These are phyloP conservation scores for Psilocybe cubensis DNA, from an alignment of 768 basidiomycete species.

Conservation along the genomic window DNA sequence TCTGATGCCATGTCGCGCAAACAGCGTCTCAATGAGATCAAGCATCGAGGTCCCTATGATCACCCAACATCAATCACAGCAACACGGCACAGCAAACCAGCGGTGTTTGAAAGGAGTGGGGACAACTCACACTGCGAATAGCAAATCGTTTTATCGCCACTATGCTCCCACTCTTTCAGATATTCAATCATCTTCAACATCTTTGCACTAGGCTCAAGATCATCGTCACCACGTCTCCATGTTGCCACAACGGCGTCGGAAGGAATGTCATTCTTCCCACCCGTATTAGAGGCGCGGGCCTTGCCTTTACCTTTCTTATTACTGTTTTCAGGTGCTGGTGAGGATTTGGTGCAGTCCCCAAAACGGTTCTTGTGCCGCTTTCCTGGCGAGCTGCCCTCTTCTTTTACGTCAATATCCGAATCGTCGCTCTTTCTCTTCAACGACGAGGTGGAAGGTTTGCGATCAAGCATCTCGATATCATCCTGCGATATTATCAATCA, in stretches of 20 bases:
- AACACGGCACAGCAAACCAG: background rate
- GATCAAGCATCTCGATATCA: slow-evolving; percentile 26
- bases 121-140: slow-evolving; percentile 72
- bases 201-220: slow-evolving; percentile 70
- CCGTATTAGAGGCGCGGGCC: slow-evolving; percentile 21
- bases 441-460: slow-evolving; percentile 19
- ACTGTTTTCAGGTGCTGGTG: slow-evolving; percentile 5
- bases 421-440: slow-evolving; percentile 24
- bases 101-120: background rate
- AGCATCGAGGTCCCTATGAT: slow-evolving; percentile 79
- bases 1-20: slow-evolving; percentile 60
- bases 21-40: slow-evolving; percentile 62
- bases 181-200: slow-evolving; percentile 61
- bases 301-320: slow-evolving; percentile 32
- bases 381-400: slow-evolving; percentile 28
- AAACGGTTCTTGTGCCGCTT: slow-evolving; percentile 19
- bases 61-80: background rate
- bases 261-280: slow-evolving; percentile 26
- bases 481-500: too few relatives aligned
- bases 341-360: background rate
- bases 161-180: slow-evolving; percentile 60
- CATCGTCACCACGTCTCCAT: slow-evolving; percentile 63
- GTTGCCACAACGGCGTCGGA: slow-evolving; percentile 50
- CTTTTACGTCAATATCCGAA: slow-evolving; percentile 20
- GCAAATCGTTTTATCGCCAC: slow-evolving; percentile 70